These are phyloP conservation scores for Schizophyllum amplum DNA, from an alignment of 1,284 basidiomycete species.

Conservation along the genomic window DNA sequence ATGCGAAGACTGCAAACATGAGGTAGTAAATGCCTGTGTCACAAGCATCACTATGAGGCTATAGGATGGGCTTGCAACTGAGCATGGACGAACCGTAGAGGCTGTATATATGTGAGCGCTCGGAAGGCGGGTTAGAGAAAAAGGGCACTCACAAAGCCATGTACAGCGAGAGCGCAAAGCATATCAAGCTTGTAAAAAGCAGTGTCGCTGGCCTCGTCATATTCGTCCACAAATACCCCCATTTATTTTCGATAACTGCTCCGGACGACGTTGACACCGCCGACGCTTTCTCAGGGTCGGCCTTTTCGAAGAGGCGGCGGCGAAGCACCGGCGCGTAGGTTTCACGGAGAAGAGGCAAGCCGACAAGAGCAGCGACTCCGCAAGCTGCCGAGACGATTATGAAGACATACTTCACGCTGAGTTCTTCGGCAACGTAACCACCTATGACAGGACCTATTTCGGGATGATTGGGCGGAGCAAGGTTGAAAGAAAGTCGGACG, in stretches of 20 bases:
- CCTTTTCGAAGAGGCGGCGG: constrained; percentile 25
- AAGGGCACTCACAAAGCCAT: constrained; percentile 50
- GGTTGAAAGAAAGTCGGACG: constrained; percentile 19
- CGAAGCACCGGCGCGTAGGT: constrained; percentile 59
- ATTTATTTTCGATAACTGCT: constrained; percentile 24
- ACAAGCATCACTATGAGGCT: neutral
- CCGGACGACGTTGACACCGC: constrained; percentile 24
- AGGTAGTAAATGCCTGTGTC: constrained; percentile 44
- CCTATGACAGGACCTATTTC: constrained; percentile 17
- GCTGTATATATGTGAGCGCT: neutral
- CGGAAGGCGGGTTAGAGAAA: neutral
- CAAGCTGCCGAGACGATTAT: constrained; percentile 38
- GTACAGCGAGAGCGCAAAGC: constrained; percentile 52
- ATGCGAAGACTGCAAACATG: constrained; percentile 56
- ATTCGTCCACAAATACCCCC: constrained; percentile 38
- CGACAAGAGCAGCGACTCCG: constrained; percentile 34
- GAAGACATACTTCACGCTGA: constrained; percentile 57
- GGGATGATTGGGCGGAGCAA: constrained; percentile 33
- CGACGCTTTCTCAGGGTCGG: constrained; percentile 28
- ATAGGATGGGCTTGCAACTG: neutral
- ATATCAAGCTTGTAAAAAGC: constrained; percentile 48
- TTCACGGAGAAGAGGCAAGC: constrained; percentile 49
- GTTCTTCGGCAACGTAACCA: constrained; percentile 50
- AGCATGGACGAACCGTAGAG: constrained; percentile 12
- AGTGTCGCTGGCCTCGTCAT: constrained; percentile 43